These are phyloP conservation scores for Viola pubescens DNA, from an alignment of 441 rosid species.

Conservation along the genomic window DNA sequence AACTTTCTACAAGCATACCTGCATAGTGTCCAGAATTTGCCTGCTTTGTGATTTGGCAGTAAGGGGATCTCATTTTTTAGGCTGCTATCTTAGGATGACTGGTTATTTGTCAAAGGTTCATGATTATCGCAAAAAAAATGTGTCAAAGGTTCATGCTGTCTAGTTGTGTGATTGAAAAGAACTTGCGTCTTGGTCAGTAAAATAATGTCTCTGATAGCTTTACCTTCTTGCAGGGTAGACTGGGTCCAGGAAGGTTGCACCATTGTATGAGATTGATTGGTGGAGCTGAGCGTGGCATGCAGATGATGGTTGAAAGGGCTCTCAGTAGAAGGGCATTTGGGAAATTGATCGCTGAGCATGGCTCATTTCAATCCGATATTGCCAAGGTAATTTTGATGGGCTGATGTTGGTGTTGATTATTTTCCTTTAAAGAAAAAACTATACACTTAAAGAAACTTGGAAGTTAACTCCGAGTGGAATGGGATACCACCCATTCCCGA, in stretches of 20 bases:
- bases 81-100: too few relatives aligned
- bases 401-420: too few relatives aligned
- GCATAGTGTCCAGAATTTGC: too few relatives aligned
- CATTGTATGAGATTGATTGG: constrained; percentile 97
- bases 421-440: too few relatives aligned
- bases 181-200: background rate
- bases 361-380: constrained; percentile 77
- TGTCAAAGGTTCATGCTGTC: too few relatives aligned
- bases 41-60: too few relatives aligned
- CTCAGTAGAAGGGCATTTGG: constrained; percentile 76
- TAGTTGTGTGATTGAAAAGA: too few relatives aligned
- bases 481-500: background rate
- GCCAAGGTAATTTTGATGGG: constrained; percentile 49
- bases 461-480: background rate
- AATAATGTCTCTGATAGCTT: background rate
- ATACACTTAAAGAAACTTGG: background rate
- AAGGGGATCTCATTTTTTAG: too few relatives aligned
- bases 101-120: too few relatives aligned
- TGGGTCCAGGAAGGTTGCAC: constrained; percentile 98
- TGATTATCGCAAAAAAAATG: too few relatives aligned
- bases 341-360: constrained; percentile 80
- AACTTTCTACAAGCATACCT: too few relatives aligned
- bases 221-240: constrained; percentile 67
- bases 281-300: constrained; percentile 97
- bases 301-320: constrained; percentile 85